These are phyloP conservation scores for Paragyromitra xinjiangensis DNA, from an alignment of 495 filamentous ascomycete genomes.

Conservation along the genomic window DNA sequence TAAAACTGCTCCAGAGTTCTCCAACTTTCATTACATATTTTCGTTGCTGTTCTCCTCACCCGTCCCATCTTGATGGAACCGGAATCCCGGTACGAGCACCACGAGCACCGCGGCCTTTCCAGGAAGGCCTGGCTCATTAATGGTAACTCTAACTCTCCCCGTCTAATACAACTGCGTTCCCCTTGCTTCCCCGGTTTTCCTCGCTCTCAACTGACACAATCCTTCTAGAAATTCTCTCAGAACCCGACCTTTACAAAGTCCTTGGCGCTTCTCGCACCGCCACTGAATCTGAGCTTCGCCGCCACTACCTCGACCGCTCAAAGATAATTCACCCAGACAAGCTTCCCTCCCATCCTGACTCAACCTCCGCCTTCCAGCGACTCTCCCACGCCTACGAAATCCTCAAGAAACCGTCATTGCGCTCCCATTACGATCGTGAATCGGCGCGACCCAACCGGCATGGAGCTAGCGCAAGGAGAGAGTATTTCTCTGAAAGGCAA, in stretches of 20 bases:
- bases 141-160: constrained; percentile 21
- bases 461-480: constrained; percentile 13
- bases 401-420: constrained; percentile 59
- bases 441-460: constrained; percentile 51
- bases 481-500: constrained; percentile 18
- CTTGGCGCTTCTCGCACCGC: constrained; percentile 58
- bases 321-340: constrained; percentile 63
- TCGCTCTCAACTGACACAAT: constrained; percentile 20
- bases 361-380: constrained; percentile 61
- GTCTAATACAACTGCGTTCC: background rate
- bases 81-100: constrained; percentile 24
- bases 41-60: background rate
- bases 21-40: background rate
- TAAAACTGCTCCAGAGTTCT: background rate
- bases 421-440: constrained; percentile 59
- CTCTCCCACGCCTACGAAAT: constrained; percentile 63
- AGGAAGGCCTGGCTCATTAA: constrained; percentile 44
- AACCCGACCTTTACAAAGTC: constrained; percentile 61
- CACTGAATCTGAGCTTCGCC: constrained; percentile 59
- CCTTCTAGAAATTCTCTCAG: constrained; percentile 58
- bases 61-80: constrained; percentile 43
- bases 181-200: constrained; percentile 47
- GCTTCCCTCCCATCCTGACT: constrained; percentile 58
- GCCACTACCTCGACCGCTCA: constrained; percentile 61
- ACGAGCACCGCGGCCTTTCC: constrained; percentile 20